A percentile compares a stretch with the other conserved stretches of the same genome.
These are phyloP conservation scores for Trametes pubescens DNA, from an alignment of 1,284 basidiomycete species.

Conservation along the genomic window DNA sequence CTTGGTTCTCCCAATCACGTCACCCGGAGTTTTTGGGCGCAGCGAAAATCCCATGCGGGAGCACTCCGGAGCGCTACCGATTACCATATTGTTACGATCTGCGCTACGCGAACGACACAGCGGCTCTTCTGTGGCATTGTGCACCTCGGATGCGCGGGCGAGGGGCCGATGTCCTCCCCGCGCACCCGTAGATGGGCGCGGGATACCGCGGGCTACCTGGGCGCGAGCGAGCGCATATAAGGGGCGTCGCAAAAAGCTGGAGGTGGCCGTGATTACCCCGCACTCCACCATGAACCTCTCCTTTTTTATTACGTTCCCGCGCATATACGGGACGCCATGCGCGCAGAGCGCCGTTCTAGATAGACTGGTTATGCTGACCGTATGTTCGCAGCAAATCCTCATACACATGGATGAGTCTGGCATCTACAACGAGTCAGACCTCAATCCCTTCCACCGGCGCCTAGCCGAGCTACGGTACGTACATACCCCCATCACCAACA, in stretches of 20 bases:
- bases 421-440: conserved; percentile 90
- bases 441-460: conserved; percentile 85
- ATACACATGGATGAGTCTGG: conserved; percentile 94
- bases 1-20: conserved; percentile 33
- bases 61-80: conserved; percentile 28
- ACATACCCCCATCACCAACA: conserved; percentile 2
- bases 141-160: conserved; percentile 28
- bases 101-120: conserved; percentile 25
- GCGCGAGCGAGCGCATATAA: conserved; percentile 20
- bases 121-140: conserved; percentile 27
- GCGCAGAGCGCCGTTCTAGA: conserved; percentile 16
- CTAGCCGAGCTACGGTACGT: conserved; percentile 74
- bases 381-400: conserved; percentile 80
- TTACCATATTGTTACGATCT: conserved; percentile 32
- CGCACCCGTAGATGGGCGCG: conserved; percentile 11
- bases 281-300: conserved; percentile 28
- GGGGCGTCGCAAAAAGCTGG: neutral
- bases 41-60: conserved; percentile 25
- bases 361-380: conserved; percentile 32
- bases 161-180: conserved; percentile 22
- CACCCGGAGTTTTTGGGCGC: conserved; percentile 21
- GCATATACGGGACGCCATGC: conserved; percentile 21
- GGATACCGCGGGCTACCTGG: conserved; percentile 2
- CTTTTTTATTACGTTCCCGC: conserved; percentile 32
- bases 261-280: conserved; percentile 11